Evolutionary conservation across 495 filamentous ascomycete species (phyloP).

Genomic region (Elasticomyces elasticus): DNA sequence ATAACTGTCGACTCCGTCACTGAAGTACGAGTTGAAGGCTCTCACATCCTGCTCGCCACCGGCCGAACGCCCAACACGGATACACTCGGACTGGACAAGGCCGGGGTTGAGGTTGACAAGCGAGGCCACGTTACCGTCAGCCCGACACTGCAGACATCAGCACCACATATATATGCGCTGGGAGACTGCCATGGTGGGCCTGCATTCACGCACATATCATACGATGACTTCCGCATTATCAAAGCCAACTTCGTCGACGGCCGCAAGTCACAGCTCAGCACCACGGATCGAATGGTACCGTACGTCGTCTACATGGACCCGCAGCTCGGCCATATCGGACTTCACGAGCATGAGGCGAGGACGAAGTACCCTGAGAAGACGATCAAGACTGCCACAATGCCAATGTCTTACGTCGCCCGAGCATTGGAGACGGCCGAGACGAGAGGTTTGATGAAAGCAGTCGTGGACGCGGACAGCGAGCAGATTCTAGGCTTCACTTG

Average conservation of each 20-base stretch:
- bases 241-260: slow-evolving; percentile 31
- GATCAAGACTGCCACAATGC: slow-evolving; percentile 40
- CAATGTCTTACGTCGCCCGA: slow-evolving; percentile 41
- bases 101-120: slow-evolving; percentile 30
- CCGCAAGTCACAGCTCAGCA: slow-evolving; percentile 13
- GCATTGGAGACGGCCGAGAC: slow-evolving; percentile 44
- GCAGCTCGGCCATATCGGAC: slow-evolving; percentile 42
- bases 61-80: slow-evolving; percentile 42
- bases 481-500: slow-evolving; percentile 42
- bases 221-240: slow-evolving; percentile 47
- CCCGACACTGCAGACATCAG: slow-evolving; percentile 34
- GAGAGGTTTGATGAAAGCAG: slow-evolving; percentile 44
- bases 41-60: slow-evolving; percentile 40
- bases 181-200: slow-evolving; percentile 44
- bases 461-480: slow-evolving; percentile 36
- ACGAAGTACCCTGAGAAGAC: slow-evolving; percentile 18
- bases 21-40: slow-evolving; percentile 24
- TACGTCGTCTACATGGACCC: slow-evolving; percentile 46
- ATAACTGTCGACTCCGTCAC: neutral
- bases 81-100: slow-evolving; percentile 26
- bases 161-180: slow-evolving; percentile 36
- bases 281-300: slow-evolving; percentile 30
- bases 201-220: slow-evolving; percentile 46
- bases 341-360: slow-evolving; percentile 34
- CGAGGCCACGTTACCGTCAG: slow-evolving; percentile 36